Evolutionary conservation across 2,329 filamentous ascomycete species (phyloP), one percentile per base, ranked within the genome.

Genomic region (Talaromyces sp.): DNA sequence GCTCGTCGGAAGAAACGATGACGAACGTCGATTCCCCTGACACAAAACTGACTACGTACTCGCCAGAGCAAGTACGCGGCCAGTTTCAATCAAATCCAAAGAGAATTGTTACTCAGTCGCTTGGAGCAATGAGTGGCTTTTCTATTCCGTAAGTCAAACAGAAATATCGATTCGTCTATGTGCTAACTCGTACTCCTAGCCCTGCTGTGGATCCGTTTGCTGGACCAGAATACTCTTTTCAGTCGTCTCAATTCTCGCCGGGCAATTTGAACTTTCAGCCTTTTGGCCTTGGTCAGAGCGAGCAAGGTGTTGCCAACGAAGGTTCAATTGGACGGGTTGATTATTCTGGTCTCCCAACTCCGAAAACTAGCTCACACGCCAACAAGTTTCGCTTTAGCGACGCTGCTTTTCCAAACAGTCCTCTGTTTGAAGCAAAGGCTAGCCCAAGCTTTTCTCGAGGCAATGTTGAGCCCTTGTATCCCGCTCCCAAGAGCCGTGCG

Each of bases 21-120:
- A 87, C 86, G 11, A 81, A 80, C 67, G 81, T 84, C 65, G 83
- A 81, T 17, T 89, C 88, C 6, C 87, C 87, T 0, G 85, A 88
- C 61, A 88, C 86, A 8, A 83, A 81, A 55, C 65, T 87, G 48
- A 87, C 86, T 5, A 75, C 82, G 6, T 88, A 88, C 68, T 89
- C 86, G 3, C 85, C 86, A 0, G 82, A 85, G 17, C 83, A 85
- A 46, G 72, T 73, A 56, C 79, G 80, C 14, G 72, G 75, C 41
- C 80, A 79, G 21, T 24, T 61, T 19, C 31, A 43, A 4, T 17
- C 63, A 66, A 58, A 61, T 63, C 27, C 63, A 65, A 51, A 57
- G 32, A 52, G 57, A 43, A 12, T 54, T 32, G 5, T 32, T 19
- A 43, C 50, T 12, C 55, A 32, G 29, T 55, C 56, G 24, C 41